Conservation (phyloP, 495 filamentous ascomycete genomes). For the Aspergillus wentii region DNA sequence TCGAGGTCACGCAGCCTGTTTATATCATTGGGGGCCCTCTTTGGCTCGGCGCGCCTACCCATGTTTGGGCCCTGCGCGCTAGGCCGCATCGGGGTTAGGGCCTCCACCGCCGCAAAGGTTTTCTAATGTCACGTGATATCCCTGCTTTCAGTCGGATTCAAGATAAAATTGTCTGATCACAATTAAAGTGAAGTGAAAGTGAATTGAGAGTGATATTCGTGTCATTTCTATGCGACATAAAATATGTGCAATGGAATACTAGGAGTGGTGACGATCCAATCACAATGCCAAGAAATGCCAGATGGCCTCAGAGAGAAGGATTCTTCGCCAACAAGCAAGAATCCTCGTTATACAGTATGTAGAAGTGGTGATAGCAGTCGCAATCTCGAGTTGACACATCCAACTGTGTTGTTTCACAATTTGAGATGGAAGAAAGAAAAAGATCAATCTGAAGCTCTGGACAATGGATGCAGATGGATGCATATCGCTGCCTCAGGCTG, state of each 20-base stretch:
- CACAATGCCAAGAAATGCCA: slow-evolving; percentile 39
- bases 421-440: slow-evolving; percentile 1
- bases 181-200: too few relatives aligned
- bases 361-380: too few relatives aligned
- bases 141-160: too few relatives aligned
- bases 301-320: slow-evolving; percentile 26
- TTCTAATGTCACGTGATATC: slow-evolving; percentile 35
- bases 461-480: too few relatives aligned
- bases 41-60: slow-evolving; percentile 39
- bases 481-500: background rate
- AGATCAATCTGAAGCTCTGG: too few relatives aligned
- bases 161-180: too few relatives aligned
- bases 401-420: slow-evolving; percentile 1
- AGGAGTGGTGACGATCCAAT: too few relatives aligned
- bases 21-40: slow-evolving; percentile 47
- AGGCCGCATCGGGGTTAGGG: slow-evolving; percentile 20
- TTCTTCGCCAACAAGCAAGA: too few relatives aligned
- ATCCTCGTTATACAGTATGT: background rate
- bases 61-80: slow-evolving; percentile 38
- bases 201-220: too few relatives aligned
- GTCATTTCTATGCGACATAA: too few relatives aligned
- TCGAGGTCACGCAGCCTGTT: slow-evolving; percentile 49
- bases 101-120: slow-evolving; percentile 31
- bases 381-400: too few relatives aligned
- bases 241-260: too few relatives aligned